Conservation (phyloP, 345 rosid species). For the Salix arbutifolia region DNA sequence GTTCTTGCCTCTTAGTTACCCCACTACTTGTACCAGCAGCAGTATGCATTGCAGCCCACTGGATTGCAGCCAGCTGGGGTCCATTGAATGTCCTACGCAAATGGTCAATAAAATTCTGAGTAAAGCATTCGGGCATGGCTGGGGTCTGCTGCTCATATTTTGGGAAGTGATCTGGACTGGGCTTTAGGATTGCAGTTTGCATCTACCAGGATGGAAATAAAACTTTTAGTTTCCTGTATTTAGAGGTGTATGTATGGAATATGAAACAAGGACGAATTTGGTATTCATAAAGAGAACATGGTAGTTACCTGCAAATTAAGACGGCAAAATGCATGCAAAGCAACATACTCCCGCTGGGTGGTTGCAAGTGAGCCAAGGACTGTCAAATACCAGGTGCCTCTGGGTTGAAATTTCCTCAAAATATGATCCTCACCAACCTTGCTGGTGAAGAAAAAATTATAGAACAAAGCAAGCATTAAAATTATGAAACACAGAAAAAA, state of each 20-base stretch:
- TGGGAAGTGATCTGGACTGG: slow-evolving; percentile 91
- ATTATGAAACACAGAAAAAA: not conserved
- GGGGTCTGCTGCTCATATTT: slow-evolving; percentile 88
- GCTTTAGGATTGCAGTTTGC: slow-evolving; percentile 92
- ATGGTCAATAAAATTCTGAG: slow-evolving; percentile 73
- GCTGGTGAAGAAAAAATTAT: slow-evolving; percentile 32
- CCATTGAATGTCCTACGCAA: slow-evolving; percentile 75
- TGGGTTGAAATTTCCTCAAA: slow-evolving; percentile 77
- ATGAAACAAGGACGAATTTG: not conserved
- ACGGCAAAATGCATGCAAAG: slow-evolving; percentile 94
- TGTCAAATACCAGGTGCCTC: slow-evolving; percentile 81
- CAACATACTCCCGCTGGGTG: slow-evolving; percentile 97
- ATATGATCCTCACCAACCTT: slow-evolving; percentile 78
- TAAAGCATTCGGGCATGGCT: slow-evolving; percentile 91
- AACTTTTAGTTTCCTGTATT: not conserved
- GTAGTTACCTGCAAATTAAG: slow-evolving; percentile 78
- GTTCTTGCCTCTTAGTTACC: slow-evolving; percentile 75
- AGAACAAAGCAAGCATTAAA: not conserved
- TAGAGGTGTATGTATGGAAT: not conserved
- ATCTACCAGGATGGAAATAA: slow-evolving; percentile 42
- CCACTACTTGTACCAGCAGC: slow-evolving; percentile 98
- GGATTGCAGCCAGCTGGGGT: slow-evolving; percentile 92
- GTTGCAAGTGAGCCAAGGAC: slow-evolving; percentile 99
- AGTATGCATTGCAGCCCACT: slow-evolving; percentile 98
- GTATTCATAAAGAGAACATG: not conserved